These are phyloP conservation scores for Zygoascus hellenicus DNA, from an alignment of 1,139 yeast genomes.

Conservation along the genomic window DNA sequence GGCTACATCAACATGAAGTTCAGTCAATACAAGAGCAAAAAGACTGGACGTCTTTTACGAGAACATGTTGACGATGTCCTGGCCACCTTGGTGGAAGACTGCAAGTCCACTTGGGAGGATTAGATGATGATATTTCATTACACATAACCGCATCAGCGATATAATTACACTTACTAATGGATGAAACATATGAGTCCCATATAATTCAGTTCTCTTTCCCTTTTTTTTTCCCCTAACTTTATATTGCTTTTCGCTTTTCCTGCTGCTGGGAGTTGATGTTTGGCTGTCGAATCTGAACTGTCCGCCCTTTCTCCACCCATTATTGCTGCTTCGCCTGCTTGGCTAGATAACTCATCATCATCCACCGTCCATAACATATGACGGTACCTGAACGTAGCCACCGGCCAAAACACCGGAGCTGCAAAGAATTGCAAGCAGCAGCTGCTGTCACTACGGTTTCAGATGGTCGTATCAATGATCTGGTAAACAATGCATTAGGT, in stretches of 20 bases:
- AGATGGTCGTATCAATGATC: slow-evolving; percentile 21
- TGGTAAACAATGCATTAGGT: slow-evolving; percentile 25
- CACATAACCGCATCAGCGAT: no score
- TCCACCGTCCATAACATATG: not conserved
- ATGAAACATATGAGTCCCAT: no score
- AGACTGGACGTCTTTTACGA: slow-evolving; percentile 55
- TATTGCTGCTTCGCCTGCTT: no score
- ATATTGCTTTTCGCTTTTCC: no score
- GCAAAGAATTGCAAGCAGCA: slow-evolving; percentile 18
- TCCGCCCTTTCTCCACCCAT: no score
- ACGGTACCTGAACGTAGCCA: slow-evolving; percentile 6
- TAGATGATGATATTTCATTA: not conserved
- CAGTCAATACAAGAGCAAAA: slow-evolving; percentile 35
- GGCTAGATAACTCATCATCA: no score
- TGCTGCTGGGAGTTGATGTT: no score
- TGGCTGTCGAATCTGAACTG: no score
- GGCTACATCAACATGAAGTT: slow-evolving; percentile 69
- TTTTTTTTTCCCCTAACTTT: no score
- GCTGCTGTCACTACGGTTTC: slow-evolving; percentile 22
- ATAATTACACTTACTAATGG: no score
- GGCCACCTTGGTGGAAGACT: slow-evolving; percentile 63
- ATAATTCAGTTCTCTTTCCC: no score
- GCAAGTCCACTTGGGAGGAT: slow-evolving; percentile 16
- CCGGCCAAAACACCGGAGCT: slow-evolving; percentile 13
- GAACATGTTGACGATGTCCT: slow-evolving; percentile 74